Percentiles rank a stretch among this genome's conserved stretches.
phyloP scores from a whole-genome alignment of 768 basidiomycete genomes.

The Gloeophyllum trabeum region DNA sequence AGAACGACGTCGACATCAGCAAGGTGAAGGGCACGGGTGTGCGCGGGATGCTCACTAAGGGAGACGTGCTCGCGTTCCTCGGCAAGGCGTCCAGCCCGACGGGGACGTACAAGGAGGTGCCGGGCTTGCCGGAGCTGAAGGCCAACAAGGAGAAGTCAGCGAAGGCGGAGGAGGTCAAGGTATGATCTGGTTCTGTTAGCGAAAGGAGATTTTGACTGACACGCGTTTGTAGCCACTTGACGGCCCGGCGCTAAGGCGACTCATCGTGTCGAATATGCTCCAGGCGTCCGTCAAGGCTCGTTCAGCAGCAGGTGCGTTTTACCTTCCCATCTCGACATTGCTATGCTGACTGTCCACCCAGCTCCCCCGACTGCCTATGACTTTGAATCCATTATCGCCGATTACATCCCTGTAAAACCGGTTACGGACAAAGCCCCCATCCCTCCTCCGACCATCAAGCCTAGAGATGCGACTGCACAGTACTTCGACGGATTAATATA shows the following conservation, averaged over 20 bases:
- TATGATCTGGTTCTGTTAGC: conserved; percentile 4
- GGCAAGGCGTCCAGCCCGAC: conserved; percentile 73
- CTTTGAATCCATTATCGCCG: conserved; percentile 67
- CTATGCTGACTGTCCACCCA: conserved; percentile 13
- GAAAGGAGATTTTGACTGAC: neutral
- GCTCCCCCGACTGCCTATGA: conserved; percentile 31
- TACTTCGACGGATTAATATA: neutral
- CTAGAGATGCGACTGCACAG: neutral
- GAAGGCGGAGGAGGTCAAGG: conserved; percentile 26
- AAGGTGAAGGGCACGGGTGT: conserved; percentile 82
- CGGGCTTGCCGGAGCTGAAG: conserved; percentile 10
- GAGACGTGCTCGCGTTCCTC: conserved; percentile 80
- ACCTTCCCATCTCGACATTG: neutral
- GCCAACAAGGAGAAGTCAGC: conserved; percentile 20
- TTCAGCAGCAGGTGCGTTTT: conserved; percentile 26
- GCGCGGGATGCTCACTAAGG: conserved; percentile 92
- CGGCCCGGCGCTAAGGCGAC: conserved; percentile 48
- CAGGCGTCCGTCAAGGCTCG: conserved; percentile 41
- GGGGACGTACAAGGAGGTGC: conserved; percentile 56
- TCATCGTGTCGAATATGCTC: conserved; percentile 53
- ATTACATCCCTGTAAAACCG: conserved; percentile 44
- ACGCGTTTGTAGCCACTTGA: conserved; percentile 35
- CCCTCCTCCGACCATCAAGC: neutral
- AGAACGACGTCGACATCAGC: conserved; percentile 49
- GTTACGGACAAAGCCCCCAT: neutral